Evolutionary conservation across 202 grass and related monocot genomes (phyloP).

Genomic region (Setaria viridis): DNA sequence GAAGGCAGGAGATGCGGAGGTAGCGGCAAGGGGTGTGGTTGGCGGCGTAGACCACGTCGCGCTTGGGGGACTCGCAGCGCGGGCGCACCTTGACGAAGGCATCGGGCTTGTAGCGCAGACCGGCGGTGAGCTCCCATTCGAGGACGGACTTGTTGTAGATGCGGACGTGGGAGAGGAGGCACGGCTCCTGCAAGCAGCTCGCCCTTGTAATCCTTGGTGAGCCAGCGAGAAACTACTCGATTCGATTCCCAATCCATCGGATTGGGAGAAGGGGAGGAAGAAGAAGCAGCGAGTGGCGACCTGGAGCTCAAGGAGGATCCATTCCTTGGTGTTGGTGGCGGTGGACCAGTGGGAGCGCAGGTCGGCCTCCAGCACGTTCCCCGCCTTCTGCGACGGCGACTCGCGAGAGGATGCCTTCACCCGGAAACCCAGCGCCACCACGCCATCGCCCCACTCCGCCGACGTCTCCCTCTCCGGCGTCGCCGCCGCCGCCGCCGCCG

Average conservation of each 20-base stretch:
- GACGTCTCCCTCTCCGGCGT: conserved; percentile 41
- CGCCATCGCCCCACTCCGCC: conserved; percentile 68
- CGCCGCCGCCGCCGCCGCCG: conserved; percentile 3
- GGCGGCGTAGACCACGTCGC: conserved; percentile 82
- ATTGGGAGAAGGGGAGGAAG: background rate
- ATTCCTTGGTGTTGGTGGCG: conserved; percentile 94
- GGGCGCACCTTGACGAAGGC: conserved; percentile 84
- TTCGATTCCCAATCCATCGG: conserved; percentile 3
- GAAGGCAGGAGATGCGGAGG: conserved; percentile 84
- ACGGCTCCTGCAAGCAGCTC: conserved; percentile 68
- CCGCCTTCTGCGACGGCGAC: conserved; percentile 80
- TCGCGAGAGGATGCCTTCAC: conserved; percentile 91
- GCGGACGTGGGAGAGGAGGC: conserved; percentile 90
- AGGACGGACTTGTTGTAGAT: conserved; percentile 98
- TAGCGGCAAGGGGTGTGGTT: conserved; percentile 89
- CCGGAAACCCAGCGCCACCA: conserved; percentile 64
- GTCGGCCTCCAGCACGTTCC: conserved; percentile 75
- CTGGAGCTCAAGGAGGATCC: conserved; percentile 96
- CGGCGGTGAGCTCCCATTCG: conserved; percentile 92
- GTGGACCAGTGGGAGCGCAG: conserved; percentile 97
- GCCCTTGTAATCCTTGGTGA: background rate
- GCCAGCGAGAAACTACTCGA: conserved; percentile 8
- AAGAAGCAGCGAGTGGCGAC: conserved; percentile 20
- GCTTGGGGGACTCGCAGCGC: conserved; percentile 84
- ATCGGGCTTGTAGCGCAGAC: conserved; percentile 90